phyloP scores from a whole-genome alignment of 805 yeast genomes.

The Saccharomyces eubayanus region DNA sequence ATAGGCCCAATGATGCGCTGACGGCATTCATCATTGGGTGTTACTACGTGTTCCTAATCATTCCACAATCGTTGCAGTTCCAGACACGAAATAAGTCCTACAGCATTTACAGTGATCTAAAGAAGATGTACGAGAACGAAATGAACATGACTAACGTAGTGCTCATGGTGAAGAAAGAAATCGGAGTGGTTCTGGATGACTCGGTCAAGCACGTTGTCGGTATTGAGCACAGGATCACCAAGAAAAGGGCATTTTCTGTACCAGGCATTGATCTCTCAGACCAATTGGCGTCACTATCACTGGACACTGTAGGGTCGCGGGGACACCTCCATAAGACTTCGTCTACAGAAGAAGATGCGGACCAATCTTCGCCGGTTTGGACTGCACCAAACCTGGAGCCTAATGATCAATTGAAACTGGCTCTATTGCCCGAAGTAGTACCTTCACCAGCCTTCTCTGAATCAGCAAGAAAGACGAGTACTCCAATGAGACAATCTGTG shows the following conservation, averaged over 20 bases:
- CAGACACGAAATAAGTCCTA: slow-evolving; percentile 35
- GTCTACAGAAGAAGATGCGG: slow-evolving; percentile 13
- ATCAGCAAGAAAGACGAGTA: background rate
- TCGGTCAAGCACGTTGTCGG: slow-evolving; percentile 11
- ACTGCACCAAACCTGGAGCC: slow-evolving; percentile 34
- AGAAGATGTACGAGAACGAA: slow-evolving; percentile 31
- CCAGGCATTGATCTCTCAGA: slow-evolving; percentile 8
- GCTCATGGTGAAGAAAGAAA: slow-evolving; percentile 29
- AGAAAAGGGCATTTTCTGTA: slow-evolving; percentile 30
- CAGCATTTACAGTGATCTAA: slow-evolving; percentile 31
- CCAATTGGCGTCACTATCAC: slow-evolving; percentile 3
- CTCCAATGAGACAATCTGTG: background rate
- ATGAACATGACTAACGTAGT: slow-evolving; percentile 35
- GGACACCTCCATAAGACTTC: slow-evolving; percentile 1
- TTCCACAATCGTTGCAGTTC: slow-evolving; percentile 36
- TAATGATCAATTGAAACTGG: slow-evolving; percentile 32
- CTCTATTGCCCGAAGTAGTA: slow-evolving; percentile 6
- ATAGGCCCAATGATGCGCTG: slow-evolving; percentile 24
- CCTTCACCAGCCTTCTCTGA: slow-evolving; percentile 1
- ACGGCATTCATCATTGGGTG: slow-evolving; percentile 33
- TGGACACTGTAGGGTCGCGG: background rate
- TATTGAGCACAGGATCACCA: slow-evolving; percentile 8
- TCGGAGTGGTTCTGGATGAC: slow-evolving; percentile 23
- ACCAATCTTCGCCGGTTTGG: slow-evolving; percentile 30
- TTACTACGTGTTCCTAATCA: slow-evolving; percentile 31